Evolutionary conservation across 1,284 basidiomycete genomes (phyloP).

Genomic region (Hemileccinum hortonii): DNA sequence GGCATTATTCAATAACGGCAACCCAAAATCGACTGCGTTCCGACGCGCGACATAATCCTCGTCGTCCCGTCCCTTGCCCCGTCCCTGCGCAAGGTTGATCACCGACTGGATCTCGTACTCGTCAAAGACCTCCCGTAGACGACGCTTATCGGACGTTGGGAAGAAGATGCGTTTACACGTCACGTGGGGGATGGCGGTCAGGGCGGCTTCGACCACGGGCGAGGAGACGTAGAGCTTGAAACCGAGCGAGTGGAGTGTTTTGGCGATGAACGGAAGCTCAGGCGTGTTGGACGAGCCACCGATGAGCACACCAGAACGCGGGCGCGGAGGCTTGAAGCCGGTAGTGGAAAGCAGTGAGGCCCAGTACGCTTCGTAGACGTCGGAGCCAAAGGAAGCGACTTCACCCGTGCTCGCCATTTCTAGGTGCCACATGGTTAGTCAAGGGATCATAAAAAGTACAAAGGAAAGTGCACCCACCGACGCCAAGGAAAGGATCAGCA

Average conservation of each 20-base stretch:
- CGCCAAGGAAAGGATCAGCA: conserved; percentile 96
- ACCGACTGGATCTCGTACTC: conserved; percentile 96
- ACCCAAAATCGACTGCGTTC: conserved; percentile 90
- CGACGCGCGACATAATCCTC: conserved; percentile 95
- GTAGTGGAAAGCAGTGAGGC: conserved; percentile 85
- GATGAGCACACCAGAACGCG: conserved; percentile 82
- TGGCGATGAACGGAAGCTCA: conserved; percentile 80
- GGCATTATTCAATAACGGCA: conserved; percentile 90
- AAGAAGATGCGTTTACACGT: conserved; percentile 90
- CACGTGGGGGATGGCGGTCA: conserved; percentile 82
- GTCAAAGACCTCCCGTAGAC: conserved; percentile 89
- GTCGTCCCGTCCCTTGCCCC: conserved; percentile 79
- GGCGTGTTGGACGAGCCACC: conserved; percentile 84
- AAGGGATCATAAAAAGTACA: not conserved
- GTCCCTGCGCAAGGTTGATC: conserved; percentile 86
- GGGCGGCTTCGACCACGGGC: conserved; percentile 74
- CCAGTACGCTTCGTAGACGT: conserved; percentile 98
- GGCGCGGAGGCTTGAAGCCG: conserved; percentile 84
- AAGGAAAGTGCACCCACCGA: conserved; percentile 56
- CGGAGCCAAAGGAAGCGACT: conserved; percentile 95
- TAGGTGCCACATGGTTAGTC: conserved; percentile 24
- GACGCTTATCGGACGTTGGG: conserved; percentile 96
- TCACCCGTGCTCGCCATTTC: conserved; percentile 99
- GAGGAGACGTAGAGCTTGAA: conserved; percentile 94
- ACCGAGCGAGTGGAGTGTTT: conserved; percentile 74